A percentile compares a stretch with the other conserved stretches of the same genome.
phyloP scores from a whole-genome alignment of 169 alveolate genomes.

The Toxoplasma gondii region DNA sequence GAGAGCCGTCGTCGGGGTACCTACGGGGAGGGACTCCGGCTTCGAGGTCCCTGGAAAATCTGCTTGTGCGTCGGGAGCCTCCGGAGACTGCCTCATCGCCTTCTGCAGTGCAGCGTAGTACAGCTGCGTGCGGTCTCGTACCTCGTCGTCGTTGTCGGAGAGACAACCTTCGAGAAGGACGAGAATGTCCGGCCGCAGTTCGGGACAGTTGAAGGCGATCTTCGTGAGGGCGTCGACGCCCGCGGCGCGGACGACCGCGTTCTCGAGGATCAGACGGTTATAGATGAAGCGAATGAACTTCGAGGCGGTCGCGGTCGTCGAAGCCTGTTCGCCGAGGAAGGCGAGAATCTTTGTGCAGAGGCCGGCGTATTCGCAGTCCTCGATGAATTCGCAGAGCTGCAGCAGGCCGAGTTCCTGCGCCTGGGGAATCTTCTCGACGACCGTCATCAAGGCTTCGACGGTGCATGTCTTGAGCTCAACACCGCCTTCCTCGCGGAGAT shows the following conservation, averaged over 20 bases:
- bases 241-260: slow-evolving; percentile 95
- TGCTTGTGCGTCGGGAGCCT: neutral
- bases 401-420: slow-evolving; percentile 86
- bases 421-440: slow-evolving; percentile 79
- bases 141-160: slow-evolving; percentile 71
- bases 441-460: slow-evolving; percentile 92
- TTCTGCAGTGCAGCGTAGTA: slow-evolving; percentile 25
- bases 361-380: slow-evolving; percentile 96
- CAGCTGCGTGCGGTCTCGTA: slow-evolving; percentile 56
- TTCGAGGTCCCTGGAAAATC: neutral
- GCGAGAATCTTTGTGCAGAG: slow-evolving; percentile 80
- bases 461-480: slow-evolving; percentile 88
- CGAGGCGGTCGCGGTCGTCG: slow-evolving; percentile 90
- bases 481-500: slow-evolving; percentile 92
- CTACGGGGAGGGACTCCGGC: neutral
- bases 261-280: slow-evolving; percentile 96
- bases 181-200: slow-evolving; percentile 44
- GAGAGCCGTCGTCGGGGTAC: neutral
- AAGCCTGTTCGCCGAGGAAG: slow-evolving; percentile 76
- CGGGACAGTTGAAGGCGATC: slow-evolving; percentile 78
- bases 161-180: slow-evolving; percentile 59
- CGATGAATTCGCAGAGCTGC: slow-evolving; percentile 96
- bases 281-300: slow-evolving; percentile 94
- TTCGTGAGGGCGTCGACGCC: slow-evolving; percentile 95
- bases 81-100: no score